phyloP scores from a whole-genome alignment of 1,284 basidiomycete species.

The Marasmius oreades region DNA sequence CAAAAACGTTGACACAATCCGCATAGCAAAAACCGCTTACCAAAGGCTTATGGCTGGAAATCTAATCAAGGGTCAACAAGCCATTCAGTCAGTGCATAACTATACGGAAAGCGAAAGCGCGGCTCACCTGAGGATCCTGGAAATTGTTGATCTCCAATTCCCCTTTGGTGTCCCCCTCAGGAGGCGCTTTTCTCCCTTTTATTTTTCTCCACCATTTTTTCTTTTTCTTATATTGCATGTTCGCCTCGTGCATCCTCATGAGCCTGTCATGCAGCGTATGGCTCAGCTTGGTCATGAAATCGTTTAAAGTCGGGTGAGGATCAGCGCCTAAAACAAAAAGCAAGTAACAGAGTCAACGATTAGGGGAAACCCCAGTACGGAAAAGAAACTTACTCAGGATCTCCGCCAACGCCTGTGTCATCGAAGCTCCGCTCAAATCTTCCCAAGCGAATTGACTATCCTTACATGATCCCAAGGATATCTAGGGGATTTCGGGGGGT shows the following conservation, averaged over 20 bases:
- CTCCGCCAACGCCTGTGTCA: slow-evolving; percentile 24
- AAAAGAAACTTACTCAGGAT: slow-evolving; percentile 11
- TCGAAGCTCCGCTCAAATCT: slow-evolving; percentile 25
- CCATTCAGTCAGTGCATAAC: too few species aligned
- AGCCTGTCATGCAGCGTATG: slow-evolving; percentile 10
- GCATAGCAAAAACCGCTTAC: too few species aligned
- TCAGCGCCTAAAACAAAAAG: slow-evolving; percentile 11
- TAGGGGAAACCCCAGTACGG: neutral
- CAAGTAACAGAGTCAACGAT: neutral
- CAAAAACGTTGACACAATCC: too few species aligned
- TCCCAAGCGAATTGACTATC: slow-evolving; percentile 32
- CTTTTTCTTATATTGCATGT: slow-evolving; percentile 11
- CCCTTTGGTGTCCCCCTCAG: slow-evolving; percentile 6
- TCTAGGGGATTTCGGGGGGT: slow-evolving; percentile 18
- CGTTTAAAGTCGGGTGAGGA: slow-evolving; percentile 20
- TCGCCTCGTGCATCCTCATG: slow-evolving; percentile 9
- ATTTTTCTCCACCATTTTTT: neutral
- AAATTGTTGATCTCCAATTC: slow-evolving; percentile 15
- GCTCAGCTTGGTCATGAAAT: slow-evolving; percentile 19
- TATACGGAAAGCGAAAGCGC: too few species aligned
- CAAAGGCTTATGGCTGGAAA: too few species aligned
- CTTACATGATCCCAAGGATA: slow-evolving; percentile 30
- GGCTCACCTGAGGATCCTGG: slow-evolving; percentile 16
- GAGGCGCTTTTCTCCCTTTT: neutral
- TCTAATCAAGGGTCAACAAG: too few species aligned